Percentiles rank a stretch among this genome's conserved stretches.
Conservation (phyloP, 345 rosid genomes). For the Linum tenue region DNA sequence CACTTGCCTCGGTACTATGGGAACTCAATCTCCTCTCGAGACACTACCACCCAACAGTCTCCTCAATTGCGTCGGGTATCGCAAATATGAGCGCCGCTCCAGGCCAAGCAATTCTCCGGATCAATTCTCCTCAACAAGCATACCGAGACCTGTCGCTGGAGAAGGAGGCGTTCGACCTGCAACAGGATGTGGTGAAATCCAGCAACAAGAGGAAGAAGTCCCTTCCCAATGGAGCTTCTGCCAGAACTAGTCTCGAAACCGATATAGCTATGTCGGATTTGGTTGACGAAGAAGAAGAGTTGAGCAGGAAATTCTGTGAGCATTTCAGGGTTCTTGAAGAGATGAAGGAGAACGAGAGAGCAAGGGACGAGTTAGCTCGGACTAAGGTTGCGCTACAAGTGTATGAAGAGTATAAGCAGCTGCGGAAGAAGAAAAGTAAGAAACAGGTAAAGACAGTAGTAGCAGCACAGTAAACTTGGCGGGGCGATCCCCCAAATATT, state of each 20-base stretch:
- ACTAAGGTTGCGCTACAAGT: not conserved
- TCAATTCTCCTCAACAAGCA: slow-evolving; percentile 65
- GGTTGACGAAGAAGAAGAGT: slow-evolving; percentile 31
- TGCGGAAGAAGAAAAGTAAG: slow-evolving; percentile 3
- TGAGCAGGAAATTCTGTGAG: slow-evolving; percentile 41
- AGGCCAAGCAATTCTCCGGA: slow-evolving; percentile 45
- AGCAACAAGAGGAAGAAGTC: slow-evolving; percentile 48
- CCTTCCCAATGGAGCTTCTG: slow-evolving; percentile 16
- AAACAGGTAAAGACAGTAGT: not conserved
- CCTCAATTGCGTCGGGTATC: slow-evolving; percentile 47
- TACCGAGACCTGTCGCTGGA: slow-evolving; percentile 49
- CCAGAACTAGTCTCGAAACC: slow-evolving; percentile 5
- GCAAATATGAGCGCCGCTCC: slow-evolving; percentile 49
- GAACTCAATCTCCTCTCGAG: slow-evolving; percentile 69
- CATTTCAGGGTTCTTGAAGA: slow-evolving; percentile 44
- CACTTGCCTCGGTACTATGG: slow-evolving; percentile 91
- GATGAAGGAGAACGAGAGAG: slow-evolving; percentile 34
- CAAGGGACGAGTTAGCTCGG: slow-evolving; percentile 1
- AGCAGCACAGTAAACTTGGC: too few species aligned
- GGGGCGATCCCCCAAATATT: too few species aligned
- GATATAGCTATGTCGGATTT: slow-evolving; percentile 6
- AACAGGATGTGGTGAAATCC: slow-evolving; percentile 22
- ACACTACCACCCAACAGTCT: slow-evolving; percentile 73
- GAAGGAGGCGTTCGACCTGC: slow-evolving; percentile 43
- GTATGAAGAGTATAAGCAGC: slow-evolving; percentile 3